Evolutionary conservation across 208 protist species (phyloP).

Genomic region (Wallacemonas sp.): DNA sequence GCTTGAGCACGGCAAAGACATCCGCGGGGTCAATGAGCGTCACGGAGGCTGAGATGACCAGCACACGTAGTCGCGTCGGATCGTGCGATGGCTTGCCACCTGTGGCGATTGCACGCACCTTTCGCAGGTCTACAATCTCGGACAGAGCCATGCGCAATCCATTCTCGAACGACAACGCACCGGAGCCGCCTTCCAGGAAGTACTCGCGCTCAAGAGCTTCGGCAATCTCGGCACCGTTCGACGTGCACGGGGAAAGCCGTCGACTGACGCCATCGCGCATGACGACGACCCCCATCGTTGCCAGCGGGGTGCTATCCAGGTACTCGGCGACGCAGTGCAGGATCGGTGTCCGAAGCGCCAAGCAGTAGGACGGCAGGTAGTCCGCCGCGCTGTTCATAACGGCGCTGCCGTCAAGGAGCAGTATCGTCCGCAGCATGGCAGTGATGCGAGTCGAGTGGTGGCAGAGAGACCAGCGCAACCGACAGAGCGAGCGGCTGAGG

Average conservation of each 20-base stretch:
- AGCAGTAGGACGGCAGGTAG: constrained; percentile 81
- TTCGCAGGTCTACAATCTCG: constrained; percentile 73
- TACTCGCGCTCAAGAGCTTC: constrained; percentile 70
- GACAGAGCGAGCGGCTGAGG: no score
- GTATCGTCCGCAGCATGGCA: constrained; percentile 71
- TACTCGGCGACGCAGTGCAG: constrained; percentile 53
- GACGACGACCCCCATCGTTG: constrained; percentile 67
- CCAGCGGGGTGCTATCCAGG: constrained; percentile 69
- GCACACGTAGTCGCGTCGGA: constrained; percentile 41
- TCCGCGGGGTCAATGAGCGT: constrained; percentile 80
- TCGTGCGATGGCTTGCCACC: neutral
- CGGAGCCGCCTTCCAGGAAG: constrained; percentile 79
- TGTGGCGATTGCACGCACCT: constrained; percentile 4
- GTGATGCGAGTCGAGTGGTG: no score
- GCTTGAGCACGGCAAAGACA: constrained; percentile 61
- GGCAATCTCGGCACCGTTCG: constrained; percentile 59
- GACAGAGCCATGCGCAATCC: constrained; percentile 73
- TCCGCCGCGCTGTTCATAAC: constrained; percentile 79
- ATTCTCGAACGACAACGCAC: constrained; percentile 73
- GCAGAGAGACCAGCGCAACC: no score
- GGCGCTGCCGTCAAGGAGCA: constrained; percentile 84
- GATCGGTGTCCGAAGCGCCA: constrained; percentile 67
- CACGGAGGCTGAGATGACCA: constrained; percentile 72
- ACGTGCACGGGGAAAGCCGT: constrained; percentile 57
- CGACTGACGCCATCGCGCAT: constrained; percentile 79